These are phyloP conservation scores for Sphaceloma murrayae DNA, from an alignment of 2,329 filamentous ascomycete species.

Conservation along the genomic window DNA sequence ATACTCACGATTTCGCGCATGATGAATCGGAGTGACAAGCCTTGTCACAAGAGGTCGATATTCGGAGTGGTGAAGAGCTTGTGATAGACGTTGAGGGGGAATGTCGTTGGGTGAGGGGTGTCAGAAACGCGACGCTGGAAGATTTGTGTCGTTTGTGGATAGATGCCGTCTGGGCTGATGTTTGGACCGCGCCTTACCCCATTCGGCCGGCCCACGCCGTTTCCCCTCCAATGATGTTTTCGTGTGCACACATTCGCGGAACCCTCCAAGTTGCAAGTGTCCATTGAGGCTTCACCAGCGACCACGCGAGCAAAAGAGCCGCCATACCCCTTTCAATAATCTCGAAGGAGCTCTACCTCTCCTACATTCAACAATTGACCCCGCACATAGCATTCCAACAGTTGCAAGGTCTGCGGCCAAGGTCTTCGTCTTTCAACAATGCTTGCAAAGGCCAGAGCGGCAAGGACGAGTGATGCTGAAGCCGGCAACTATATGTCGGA, in stretches of 20 bases:
- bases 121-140: conserved; percentile 5
- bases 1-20: conserved; percentile 62
- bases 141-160: neutral
- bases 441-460: conserved; percentile 3
- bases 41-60: neutral
- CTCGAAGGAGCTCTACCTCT: too few relatives aligned
- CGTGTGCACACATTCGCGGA: neutral
- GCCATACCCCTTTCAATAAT: too few relatives aligned
- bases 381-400: too few relatives aligned
- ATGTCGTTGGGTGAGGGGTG: conserved; percentile 4
- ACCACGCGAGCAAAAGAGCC: too few relatives aligned
- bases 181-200: too few relatives aligned
- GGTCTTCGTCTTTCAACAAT: neutral
- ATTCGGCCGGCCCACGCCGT: too few relatives aligned
- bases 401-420: too few relatives aligned
- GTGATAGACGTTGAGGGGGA: conserved; percentile 15
- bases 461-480: neutral
- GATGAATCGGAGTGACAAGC: conserved; percentile 28
- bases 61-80: conserved; percentile 8
- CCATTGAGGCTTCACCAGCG: too few relatives aligned
- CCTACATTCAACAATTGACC: too few relatives aligned
- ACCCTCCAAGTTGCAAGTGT: neutral
- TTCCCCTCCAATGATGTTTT: neutral
- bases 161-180: neutral
- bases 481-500: conserved; percentile 13